Conservation (phyloP, 1,284 basidiomycete genomes). For the Tranzscheliella williamsii region DNA sequence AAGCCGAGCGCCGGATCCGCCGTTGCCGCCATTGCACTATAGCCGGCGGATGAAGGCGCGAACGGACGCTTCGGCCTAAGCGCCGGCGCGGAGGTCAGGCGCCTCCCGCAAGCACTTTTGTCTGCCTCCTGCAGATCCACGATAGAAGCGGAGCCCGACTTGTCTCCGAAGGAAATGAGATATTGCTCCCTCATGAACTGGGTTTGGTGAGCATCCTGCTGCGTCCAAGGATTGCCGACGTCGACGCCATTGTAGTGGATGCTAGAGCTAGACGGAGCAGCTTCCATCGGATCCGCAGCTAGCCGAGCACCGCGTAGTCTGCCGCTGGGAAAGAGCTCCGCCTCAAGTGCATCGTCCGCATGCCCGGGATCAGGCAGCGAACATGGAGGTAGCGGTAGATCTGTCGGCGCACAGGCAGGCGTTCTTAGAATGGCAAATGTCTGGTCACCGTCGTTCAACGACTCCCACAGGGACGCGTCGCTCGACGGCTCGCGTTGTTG, state of each 20-base stretch:
- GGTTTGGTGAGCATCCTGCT: not conserved
- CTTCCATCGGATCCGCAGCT: slow-evolving; percentile 2
- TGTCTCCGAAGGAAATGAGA: not conserved
- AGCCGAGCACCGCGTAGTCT: not conserved
- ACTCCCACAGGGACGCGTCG: slow-evolving; percentile 28
- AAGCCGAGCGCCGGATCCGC: too few species aligned
- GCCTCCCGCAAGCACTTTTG: too few species aligned
- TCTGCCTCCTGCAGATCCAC: too few species aligned
- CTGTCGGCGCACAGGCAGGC: not conserved
- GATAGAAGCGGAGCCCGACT: too few species aligned
- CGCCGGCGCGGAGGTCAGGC: too few species aligned
- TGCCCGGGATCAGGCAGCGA: not conserved
- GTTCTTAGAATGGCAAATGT: slow-evolving; percentile 5
- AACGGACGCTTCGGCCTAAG: too few species aligned
- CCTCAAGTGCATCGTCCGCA: slow-evolving; percentile 4
- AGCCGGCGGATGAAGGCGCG: too few species aligned
- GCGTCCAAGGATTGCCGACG: not conserved
- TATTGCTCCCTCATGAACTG: not conserved
- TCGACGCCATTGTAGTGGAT: slow-evolving; percentile 1
- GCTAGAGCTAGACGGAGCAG: not conserved
- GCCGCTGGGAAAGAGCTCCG: slow-evolving; percentile 20
- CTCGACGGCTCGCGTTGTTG: slow-evolving; percentile 16
- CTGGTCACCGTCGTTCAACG: slow-evolving; percentile 10
- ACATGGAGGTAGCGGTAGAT: not conserved
- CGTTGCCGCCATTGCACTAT: too few species aligned